phyloP scores from a whole-genome alignment of 2,329 filamentous ascomycete genomes.

The Calycina herbarum region DNA sequence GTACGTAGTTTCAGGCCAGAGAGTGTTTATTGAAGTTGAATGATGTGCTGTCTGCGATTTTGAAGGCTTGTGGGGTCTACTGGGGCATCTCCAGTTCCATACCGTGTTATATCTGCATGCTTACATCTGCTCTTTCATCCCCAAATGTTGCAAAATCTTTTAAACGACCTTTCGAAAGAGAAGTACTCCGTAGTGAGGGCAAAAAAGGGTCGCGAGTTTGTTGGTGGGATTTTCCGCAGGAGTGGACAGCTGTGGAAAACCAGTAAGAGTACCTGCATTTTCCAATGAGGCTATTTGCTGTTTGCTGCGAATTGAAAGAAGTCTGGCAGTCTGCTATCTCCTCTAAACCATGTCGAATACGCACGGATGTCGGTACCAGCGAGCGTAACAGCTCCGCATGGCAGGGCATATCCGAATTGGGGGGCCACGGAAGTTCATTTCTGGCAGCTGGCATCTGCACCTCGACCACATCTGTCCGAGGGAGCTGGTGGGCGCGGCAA shows the following conservation, averaged over 20 bases:
- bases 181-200: neutral
- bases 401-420: constrained; percentile 5
- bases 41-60: neutral
- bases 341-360: constrained; percentile 3
- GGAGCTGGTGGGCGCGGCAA: neutral
- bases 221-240: neutral
- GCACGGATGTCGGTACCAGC: constrained; percentile 9
- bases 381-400: neutral
- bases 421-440: neutral
- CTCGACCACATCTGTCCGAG: constrained; percentile 8
- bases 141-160: too few relatives aligned
- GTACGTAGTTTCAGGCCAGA: neutral
- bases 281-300: neutral
- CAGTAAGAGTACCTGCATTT: neutral
- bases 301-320: neutral
- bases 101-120: too few relatives aligned
- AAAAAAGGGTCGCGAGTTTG: neutral
- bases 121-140: too few relatives aligned
- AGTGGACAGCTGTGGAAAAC: neutral
- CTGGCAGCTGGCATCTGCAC: constrained; percentile 13
- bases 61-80: neutral
- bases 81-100: neutral
- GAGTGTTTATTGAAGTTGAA: neutral
- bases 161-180: neutral
- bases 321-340: neutral